Base-by-base conservation (phyloP, 345 rosid genomes). In the Punica granatum region DNA sequence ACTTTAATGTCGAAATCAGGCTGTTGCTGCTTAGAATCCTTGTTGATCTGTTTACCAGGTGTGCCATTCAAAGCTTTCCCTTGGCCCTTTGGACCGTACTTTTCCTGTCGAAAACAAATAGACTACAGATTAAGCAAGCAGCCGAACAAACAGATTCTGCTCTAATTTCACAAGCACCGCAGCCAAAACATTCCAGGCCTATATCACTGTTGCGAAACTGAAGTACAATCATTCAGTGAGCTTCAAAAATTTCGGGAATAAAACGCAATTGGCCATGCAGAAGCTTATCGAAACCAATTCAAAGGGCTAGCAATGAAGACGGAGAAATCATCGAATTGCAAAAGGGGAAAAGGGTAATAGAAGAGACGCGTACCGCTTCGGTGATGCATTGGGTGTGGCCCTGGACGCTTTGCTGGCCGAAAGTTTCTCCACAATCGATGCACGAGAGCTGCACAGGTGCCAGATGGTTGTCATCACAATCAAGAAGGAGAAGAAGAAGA, bases 1-100 rank as follows among this genome's bases (percentile, higher is more conserved):
- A 88, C 91, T 63, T 73, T 79, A 37, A 86, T 77, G 75, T 93
- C 94, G 54, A 87, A 63, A 53, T 87, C 97, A 12, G 86, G 92
- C 25, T 83, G 77, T 64, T 83, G 84, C 82, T 83, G 83, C 82
- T 87, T 88, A 0, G 81, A 48, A 21, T 74, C 77, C 66, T 90
- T 87, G 64, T 70, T 85, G 56, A 68, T 81, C 32, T 85, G 70
- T 74, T 93, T 90, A 23, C 82, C 85, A 72, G 83, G 85, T 18
- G 80, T 78, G 36, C 86, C 87, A 77, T 80, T 90, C 9, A 73
- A 70, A 33, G 72, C 30, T 70, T 80, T 85, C 25, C 78, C 84
- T 44, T 64, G 85, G 19, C 96, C 96, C 76, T 93, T 93, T 4
- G 98, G 96, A 66, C 98, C 98, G 60, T 90, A 93, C 37, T 90